Base-by-base conservation (phyloP, 2,329 filamentous ascomycete genomes). In the Lojkania enalia region DNA sequence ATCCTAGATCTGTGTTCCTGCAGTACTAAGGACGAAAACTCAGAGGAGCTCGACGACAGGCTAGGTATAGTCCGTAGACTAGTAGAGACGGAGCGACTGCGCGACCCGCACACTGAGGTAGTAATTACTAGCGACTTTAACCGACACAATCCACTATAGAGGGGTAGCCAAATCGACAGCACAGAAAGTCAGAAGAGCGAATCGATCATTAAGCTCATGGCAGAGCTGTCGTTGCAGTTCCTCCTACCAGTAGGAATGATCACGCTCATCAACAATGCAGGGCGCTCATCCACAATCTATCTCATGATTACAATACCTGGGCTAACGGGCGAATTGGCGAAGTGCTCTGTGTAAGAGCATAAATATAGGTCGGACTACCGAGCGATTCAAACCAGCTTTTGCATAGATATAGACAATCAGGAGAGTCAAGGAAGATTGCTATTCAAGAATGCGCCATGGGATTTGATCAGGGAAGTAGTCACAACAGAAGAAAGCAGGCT, bases 161-260 rank as follows among this genome's bases (percentile, higher is more conserved):
- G 44, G 48, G 50, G 47, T 21, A 27, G 25, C 25, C 20, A 31
- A 16, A 31, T 53, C 20, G 39, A 20, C 35, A 42, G 35, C 27
- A 31, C 35, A 30, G 19, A 33, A 23, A 53, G 44, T 33, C 44
- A 50, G 16, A 42, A 50, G 21, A 45, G 40, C 20, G 44, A 50
- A 21, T 44, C 42, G 37, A 53, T 53, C 35, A 51, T 53, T 35
- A 32, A 53, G 20, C 39, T 53, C 16, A 53, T 53, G 44, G 42
- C 30, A 35, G 48, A 53, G 36, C 48, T 43, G 23, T 35, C 50
- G 21, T 42, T 53, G 15, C 38, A 45, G 38, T 50, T 47, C 29
- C 41, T 53, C n/a, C 44, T 53, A 25, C 46, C 43, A 2, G 25
- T 15, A 38, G 44, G 44, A 37, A 32, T 20, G 12, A 44, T 33